A percentile compares a stretch with the other conserved stretches of the same genome.
Evolutionary conservation across 106 monocot species (phyloP).

Genomic region (Dendrobium chrysotoxum): DNA sequence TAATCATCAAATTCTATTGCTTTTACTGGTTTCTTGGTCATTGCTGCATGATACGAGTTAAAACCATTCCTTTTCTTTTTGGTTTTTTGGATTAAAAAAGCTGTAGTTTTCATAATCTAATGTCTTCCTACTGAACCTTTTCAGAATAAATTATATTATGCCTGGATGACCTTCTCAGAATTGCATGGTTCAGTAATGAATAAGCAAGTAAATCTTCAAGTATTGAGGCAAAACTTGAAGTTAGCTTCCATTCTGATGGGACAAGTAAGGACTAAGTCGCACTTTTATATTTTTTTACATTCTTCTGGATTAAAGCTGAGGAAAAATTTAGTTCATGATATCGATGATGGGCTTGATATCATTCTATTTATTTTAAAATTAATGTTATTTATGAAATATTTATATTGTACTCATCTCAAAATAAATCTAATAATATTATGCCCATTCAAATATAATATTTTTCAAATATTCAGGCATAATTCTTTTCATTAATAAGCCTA

Average conservation of each 20-base stretch:
- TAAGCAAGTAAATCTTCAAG: constrained; percentile 47
- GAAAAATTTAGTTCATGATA: no score
- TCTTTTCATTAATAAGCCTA: no score
- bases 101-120: not conserved
- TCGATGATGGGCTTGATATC: no score
- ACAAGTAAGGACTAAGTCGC: constrained; percentile 39
- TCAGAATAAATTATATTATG: constrained; percentile 57
- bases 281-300: not conserved
- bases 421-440: no score
- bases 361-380: no score
- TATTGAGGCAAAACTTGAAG: constrained; percentile 47
- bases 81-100: not conserved
- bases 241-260: constrained; percentile 55
- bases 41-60: no score
- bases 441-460: no score
- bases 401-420: no score
- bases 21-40: no score
- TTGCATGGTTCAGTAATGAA: constrained; percentile 44
- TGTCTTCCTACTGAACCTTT: constrained; percentile 5
- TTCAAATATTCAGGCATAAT: no score
- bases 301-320: not conserved
- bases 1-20: no score
- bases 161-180: constrained; percentile 39
- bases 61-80: not conserved
- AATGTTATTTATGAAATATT: no score